These are phyloP conservation scores for Phoenix roebelenii DNA, from an alignment of 176 grass and related monocot genomes.

Conservation along the genomic window DNA sequence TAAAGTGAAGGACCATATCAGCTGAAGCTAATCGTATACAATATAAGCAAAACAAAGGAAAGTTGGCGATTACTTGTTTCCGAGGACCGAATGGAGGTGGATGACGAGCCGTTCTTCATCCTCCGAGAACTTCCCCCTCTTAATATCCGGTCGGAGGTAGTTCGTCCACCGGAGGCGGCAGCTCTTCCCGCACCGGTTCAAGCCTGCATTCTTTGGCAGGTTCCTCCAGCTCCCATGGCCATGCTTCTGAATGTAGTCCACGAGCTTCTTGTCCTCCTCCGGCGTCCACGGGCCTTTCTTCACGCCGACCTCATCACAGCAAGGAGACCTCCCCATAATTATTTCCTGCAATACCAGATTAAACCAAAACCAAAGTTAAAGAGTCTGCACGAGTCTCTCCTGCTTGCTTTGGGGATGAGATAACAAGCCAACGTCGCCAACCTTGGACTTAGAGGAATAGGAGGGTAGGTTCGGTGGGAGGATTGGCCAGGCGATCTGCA, in stretches of 20 bases:
- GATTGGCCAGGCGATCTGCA: too few species aligned
- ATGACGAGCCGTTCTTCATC: constrained; percentile 21
- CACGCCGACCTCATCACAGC: constrained; percentile 37
- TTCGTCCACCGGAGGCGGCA: constrained; percentile 31
- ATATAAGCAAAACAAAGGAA: too few species aligned
- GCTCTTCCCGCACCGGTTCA: constrained; percentile 27
- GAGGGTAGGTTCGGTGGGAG: too few species aligned
- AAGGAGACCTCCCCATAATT: constrained; percentile 55
- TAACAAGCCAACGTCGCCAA: too few species aligned
- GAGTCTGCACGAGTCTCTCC: too few species aligned
- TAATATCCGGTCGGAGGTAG: constrained; percentile 30
- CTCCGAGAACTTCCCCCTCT: constrained; percentile 23
- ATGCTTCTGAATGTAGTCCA: constrained; percentile 13
- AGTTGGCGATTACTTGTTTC: constrained; percentile 23
- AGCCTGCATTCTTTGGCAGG: constrained; percentile 18
- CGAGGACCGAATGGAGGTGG: constrained; percentile 22
- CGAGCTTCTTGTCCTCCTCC: constrained; percentile 28
- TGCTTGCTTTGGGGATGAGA: too few species aligned
- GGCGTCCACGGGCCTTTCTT: constrained; percentile 32
- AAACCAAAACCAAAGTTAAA: too few species aligned
- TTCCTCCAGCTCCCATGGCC: constrained; percentile 24
- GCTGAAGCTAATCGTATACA: too few species aligned
- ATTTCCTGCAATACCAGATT: too few species aligned
- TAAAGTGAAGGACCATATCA: too few species aligned
- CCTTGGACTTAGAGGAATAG: too few species aligned